phyloP scores from a whole-genome alignment of 805 yeast species.

The Lipomyces lipofer region DNA sequence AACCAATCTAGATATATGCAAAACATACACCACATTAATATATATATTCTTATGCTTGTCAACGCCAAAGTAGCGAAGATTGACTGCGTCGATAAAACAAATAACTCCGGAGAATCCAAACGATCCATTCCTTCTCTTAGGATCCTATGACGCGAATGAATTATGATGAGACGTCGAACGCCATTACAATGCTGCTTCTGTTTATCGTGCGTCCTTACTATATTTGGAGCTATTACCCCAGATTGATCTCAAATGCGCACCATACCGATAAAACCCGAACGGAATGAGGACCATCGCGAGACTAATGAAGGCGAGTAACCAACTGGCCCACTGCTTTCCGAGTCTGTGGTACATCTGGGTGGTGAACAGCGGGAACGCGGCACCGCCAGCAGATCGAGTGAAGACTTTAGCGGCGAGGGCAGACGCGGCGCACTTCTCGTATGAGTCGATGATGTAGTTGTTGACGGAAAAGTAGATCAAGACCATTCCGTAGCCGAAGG shows the following conservation, averaged over 20 bases:
- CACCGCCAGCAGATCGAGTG: slow-evolving; percentile 61
- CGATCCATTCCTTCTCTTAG: too few relatives aligned
- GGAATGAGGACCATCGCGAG: slow-evolving; percentile 55
- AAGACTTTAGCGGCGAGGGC: slow-evolving; percentile 65
- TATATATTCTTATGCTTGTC: too few relatives aligned
- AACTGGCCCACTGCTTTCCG: slow-evolving; percentile 55
- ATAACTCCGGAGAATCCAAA: too few relatives aligned
- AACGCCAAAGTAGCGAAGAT: too few relatives aligned
- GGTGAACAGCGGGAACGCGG: slow-evolving; percentile 59
- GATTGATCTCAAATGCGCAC: slow-evolving; percentile 42
- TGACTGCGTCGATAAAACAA: too few relatives aligned
- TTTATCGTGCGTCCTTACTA: slow-evolving; percentile 7
- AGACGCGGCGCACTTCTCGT: slow-evolving; percentile 65
- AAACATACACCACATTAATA: too few relatives aligned
- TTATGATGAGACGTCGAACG: too few relatives aligned
- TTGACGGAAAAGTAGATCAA: slow-evolving; percentile 69
- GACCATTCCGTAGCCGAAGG: slow-evolving; percentile 58
- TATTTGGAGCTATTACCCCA: slow-evolving; percentile 28
- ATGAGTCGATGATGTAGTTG: slow-evolving; percentile 74
- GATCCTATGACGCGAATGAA: too few relatives aligned
- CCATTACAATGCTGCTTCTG: too few relatives aligned
- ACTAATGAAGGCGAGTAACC: slow-evolving; percentile 55
- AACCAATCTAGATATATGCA: too few relatives aligned
- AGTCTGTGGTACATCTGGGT: slow-evolving; percentile 54
- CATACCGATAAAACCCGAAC: slow-evolving; percentile 49